Evolutionary conservation across 2,329 filamentous ascomycete genomes (phyloP).

Genomic region (Calonectria montana): DNA sequence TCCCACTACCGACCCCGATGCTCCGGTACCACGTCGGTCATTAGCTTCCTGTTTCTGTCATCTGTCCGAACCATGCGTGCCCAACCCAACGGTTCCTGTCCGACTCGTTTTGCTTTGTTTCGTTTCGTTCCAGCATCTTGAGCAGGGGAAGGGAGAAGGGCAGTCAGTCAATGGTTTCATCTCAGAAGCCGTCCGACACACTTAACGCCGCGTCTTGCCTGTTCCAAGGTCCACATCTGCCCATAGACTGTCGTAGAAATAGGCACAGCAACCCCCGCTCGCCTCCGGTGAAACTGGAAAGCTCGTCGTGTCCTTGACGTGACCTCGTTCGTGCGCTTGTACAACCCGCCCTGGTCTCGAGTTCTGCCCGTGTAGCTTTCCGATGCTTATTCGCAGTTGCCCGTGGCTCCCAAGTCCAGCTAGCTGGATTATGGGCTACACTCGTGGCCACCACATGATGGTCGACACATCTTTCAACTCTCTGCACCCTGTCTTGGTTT

Average conservation of each 20-base stretch:
- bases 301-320: neutral
- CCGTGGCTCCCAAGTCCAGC: neutral
- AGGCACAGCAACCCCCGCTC: neutral
- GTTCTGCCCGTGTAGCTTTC: neutral
- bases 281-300: constrained; percentile 8
- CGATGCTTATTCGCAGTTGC: neutral
- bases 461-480: neutral
- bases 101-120: constrained; percentile 8
- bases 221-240: neutral
- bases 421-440: neutral
- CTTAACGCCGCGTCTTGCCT: neutral
- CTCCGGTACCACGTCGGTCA: constrained; percentile 6
- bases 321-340: neutral
- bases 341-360: constrained; percentile 1
- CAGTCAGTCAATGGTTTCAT: neutral
- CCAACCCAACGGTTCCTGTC: neutral
- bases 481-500: neutral
- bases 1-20: neutral
- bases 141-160: neutral
- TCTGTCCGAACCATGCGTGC: neutral
- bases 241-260: neutral
- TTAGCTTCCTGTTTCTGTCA: neutral
- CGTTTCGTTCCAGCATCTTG: constrained; percentile 13
- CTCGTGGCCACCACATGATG: neutral
- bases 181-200: constrained; percentile 3